Percentiles rank a stretch among this genome's conserved stretches.
phyloP scores from a whole-genome alignment of 371 early-diverging fungal genomes.

The Zopfochytrium polystomum region DNA sequence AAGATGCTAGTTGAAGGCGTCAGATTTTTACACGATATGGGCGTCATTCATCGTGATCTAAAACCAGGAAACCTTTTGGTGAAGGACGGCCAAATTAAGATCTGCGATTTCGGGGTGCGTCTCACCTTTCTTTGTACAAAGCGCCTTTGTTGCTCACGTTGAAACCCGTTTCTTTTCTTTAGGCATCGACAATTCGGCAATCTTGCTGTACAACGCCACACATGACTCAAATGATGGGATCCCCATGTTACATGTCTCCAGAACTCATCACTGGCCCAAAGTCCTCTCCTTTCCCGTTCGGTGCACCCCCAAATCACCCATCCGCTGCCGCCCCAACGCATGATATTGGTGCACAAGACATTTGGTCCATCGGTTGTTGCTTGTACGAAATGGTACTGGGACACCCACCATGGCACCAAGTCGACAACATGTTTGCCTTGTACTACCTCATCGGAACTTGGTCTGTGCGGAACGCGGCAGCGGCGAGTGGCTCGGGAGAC shows the following conservation, averaged over 20 bases:
- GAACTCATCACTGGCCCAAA: conserved; percentile 18
- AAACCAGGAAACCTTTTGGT: conserved; percentile 53
- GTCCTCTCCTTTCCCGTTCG: too few relatives aligned
- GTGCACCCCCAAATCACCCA: too few relatives aligned
- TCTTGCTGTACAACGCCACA: conserved; percentile 10
- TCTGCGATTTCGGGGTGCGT: conserved; percentile 66
- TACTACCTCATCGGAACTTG: conserved; percentile 20
- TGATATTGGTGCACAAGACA: conserved; percentile 26
- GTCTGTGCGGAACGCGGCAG: conserved; percentile 8
- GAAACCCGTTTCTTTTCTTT: too few relatives aligned
- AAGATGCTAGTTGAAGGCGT: conserved; percentile 19
- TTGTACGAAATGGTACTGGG: conserved; percentile 33
- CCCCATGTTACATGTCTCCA: conserved; percentile 19
- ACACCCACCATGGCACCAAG: conserved; percentile 20
- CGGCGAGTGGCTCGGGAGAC: too few relatives aligned
- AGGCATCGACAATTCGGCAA: conserved; percentile 13
- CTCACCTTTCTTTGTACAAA: too few relatives aligned
- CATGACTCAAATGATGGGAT: conserved; percentile 16
- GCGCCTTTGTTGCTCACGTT: too few relatives aligned
- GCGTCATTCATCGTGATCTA: conserved; percentile 20
- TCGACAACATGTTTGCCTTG: conserved; percentile 27
- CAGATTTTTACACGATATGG: conserved; percentile 13
- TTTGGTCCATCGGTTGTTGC: conserved; percentile 30
- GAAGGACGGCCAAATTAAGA: conserved; percentile 47
- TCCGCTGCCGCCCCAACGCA: too few relatives aligned